Conservation (phyloP, 169 alveolate genomes). For the Babesia sp. region DNA sequence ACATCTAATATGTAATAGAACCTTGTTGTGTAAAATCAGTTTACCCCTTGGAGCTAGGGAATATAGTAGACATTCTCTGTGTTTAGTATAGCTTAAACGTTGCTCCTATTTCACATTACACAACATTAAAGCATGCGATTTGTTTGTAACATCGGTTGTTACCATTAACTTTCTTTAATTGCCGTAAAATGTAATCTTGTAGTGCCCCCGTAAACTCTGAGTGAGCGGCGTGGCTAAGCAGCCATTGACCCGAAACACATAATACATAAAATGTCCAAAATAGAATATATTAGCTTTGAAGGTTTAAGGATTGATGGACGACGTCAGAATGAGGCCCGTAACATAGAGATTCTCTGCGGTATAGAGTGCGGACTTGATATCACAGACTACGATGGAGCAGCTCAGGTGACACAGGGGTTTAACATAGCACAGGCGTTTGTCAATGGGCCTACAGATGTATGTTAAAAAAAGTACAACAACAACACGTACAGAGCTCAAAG, state of each 20-base stretch:
- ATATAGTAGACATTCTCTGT: too few relatives aligned
- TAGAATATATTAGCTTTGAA: conserved; percentile 74
- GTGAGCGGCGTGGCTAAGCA: too few relatives aligned
- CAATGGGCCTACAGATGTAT: conserved; percentile 64
- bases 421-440: conserved; percentile 58
- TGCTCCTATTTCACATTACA: too few relatives aligned
- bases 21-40: too few relatives aligned
- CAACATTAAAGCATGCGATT: too few relatives aligned
- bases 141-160: too few relatives aligned
- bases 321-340: conserved; percentile 66
- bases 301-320: conserved; percentile 79
- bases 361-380: conserved; percentile 56
- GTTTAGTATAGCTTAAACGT: too few relatives aligned
- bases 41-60: too few relatives aligned
- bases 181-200: too few relatives aligned
- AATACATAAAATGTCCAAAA: conserved; percentile 35
- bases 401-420: conserved; percentile 60
- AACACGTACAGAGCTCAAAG: conserved; percentile 5
- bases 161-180: too few relatives aligned
- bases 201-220: too few relatives aligned
- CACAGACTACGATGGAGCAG: conserved; percentile 54
- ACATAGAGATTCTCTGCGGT: conserved; percentile 68
- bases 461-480: neutral
- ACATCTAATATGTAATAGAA: too few relatives aligned
- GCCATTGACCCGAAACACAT: neutral